phyloP scores from a whole-genome alignment of 129 eudicot genomes.

The Escallonia rubra region DNA sequence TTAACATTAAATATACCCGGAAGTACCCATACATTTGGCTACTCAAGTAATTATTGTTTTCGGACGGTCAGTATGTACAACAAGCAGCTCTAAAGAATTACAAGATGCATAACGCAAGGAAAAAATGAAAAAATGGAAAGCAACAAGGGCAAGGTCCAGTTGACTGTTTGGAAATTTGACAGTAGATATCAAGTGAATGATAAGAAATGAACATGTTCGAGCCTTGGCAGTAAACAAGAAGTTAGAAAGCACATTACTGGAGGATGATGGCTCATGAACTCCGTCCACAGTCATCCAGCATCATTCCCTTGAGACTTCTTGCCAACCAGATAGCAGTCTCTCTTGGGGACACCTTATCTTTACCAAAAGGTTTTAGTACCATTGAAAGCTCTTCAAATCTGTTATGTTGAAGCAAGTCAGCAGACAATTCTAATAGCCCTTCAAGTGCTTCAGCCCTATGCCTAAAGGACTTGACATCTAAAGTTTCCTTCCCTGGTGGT shows the following conservation, averaged over 20 bases:
- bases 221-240: background rate
- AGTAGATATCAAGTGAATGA: background rate
- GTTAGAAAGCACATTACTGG: constrained; percentile 14
- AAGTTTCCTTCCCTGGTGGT: constrained; percentile 47
- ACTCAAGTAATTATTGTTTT: constrained; percentile 5
- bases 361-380: constrained; percentile 90
- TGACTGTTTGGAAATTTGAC: constrained; percentile 4
- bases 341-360: constrained; percentile 87
- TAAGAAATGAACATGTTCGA: constrained; percentile 3
- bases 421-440: constrained; percentile 90
- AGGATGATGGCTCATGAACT: constrained; percentile 26
- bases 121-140: background rate
- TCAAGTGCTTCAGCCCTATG: constrained; percentile 99
- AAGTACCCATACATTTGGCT: constrained; percentile 12
- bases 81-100: constrained; percentile 14
- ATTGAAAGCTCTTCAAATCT: constrained; percentile 84
- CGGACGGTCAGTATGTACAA: constrained; percentile 23
- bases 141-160: background rate
- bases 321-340: constrained; percentile 99
- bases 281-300: constrained; percentile 69
- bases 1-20: background rate
- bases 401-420: constrained; percentile 85
- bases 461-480: constrained; percentile 78
- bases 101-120: background rate
- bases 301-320: constrained; percentile 96